A percentile compares a stretch with the other conserved stretches of the same genome.
Conservation (phyloP, 2,329 filamentous ascomycete species). For the Cryoendolithus antarcticus region DNA sequence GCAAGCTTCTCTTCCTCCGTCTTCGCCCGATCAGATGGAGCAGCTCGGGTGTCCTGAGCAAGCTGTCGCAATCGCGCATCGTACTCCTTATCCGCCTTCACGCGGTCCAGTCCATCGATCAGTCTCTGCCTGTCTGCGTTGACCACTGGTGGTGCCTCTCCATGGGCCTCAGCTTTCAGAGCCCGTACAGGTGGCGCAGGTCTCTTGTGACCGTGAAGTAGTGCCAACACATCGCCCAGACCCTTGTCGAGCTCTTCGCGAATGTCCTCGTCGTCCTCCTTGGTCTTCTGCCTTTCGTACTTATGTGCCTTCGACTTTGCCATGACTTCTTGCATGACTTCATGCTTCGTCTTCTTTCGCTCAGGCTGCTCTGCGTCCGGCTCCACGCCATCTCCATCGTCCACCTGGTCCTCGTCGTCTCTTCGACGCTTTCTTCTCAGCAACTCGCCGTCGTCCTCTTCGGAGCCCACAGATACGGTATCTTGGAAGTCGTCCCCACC, state of each 20-base stretch:
- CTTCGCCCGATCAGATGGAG: conserved; percentile 78
- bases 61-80: conserved; percentile 73
- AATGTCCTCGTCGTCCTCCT: conserved; percentile 86
- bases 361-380: conserved; percentile 52
- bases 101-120: conserved; percentile 48
- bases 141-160: conserved; percentile 31
- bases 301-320: conserved; percentile 95
- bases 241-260: conserved; percentile 75
- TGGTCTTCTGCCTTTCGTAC: conserved; percentile 81
- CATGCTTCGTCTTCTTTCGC: conserved; percentile 67
- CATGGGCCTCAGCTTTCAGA: conserved; percentile 11
- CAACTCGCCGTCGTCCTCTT: conserved; percentile 27
- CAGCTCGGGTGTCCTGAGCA: conserved; percentile 70
- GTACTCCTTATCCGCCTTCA: conserved; percentile 72
- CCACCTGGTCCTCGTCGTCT: conserved; percentile 33
- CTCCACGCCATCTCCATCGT: conserved; percentile 30
- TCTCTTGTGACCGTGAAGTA: conserved; percentile 50
- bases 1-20: conserved; percentile 75
- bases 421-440: conserved; percentile 29
- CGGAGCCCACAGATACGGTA: conserved; percentile 30
- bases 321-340: conserved; percentile 96
- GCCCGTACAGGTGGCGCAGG: conserved; percentile 20
- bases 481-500: conserved; percentile 55
- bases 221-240: conserved; percentile 59
- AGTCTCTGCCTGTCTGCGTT: conserved; percentile 53